These are phyloP conservation scores for Dioscorea alata DNA, from an alignment of 106 monocot species.

Conservation along the genomic window DNA sequence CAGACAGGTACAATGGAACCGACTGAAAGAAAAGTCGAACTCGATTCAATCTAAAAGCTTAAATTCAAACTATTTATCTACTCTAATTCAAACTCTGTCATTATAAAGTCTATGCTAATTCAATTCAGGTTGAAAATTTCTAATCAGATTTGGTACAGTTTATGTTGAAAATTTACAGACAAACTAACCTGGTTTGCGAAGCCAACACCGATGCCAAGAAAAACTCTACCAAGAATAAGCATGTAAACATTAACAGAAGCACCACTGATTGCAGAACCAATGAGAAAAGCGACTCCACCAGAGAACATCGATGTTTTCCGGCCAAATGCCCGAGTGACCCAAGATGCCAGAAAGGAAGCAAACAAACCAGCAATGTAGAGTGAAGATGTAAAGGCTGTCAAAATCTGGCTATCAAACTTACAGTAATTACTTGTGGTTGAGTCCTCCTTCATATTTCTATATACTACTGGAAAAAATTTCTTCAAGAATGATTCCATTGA, in stretches of 20 bases:
- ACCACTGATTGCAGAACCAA: slow-evolving; percentile 28
- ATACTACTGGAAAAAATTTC: slow-evolving; percentile 33
- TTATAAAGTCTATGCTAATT: no score
- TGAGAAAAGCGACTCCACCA: slow-evolving; percentile 30
- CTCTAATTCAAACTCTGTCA: no score
- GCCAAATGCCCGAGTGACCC: slow-evolving; percentile 19
- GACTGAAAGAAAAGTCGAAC: slow-evolving; percentile 19
- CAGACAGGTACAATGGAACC: slow-evolving; percentile 31
- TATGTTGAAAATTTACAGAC: not conserved
- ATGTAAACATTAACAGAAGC: slow-evolving; percentile 31
- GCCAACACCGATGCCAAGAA: slow-evolving; percentile 53
- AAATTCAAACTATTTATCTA: no score
- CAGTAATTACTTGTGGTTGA: slow-evolving; percentile 33
- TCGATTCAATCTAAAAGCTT: no score
- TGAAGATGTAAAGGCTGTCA: slow-evolving; percentile 36
- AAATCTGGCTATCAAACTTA: slow-evolving; percentile 28
- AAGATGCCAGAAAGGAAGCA: slow-evolving; percentile 27
- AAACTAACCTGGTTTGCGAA: slow-evolving; percentile 50
- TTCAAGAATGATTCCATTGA: slow-evolving; percentile 35
- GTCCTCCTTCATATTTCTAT: slow-evolving; percentile 16
- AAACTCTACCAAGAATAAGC: slow-evolving; percentile 46
- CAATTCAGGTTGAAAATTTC: no score
- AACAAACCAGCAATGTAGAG: slow-evolving; percentile 34
- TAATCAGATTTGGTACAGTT: no score
- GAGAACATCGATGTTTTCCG: slow-evolving; percentile 21